A percentile compares a stretch with the other conserved stretches of the same genome.
Conservation (phyloP, 148 eudicot species). For the Chenopodium formosanum region DNA sequence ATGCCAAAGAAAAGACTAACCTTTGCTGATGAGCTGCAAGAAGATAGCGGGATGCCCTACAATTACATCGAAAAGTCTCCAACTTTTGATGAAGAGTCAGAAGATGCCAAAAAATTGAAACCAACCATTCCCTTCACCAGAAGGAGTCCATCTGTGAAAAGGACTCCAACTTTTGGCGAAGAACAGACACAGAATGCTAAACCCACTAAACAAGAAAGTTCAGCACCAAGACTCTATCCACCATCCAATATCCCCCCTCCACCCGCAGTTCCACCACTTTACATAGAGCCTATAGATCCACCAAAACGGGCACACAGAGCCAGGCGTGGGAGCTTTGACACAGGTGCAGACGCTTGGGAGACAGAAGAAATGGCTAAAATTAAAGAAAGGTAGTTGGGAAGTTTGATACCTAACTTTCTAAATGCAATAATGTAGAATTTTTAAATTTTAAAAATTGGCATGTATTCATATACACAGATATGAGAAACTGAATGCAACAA, state of each 20-base stretch:
- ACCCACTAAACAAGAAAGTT: constrained; percentile 28
- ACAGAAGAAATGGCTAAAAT: constrained; percentile 58
- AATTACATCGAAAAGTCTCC: constrained; percentile 11
- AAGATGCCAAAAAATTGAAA: constrained; percentile 15
- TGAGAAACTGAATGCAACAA: constrained; percentile 52
- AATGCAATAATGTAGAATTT: background rate
- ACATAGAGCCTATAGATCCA: constrained; percentile 22
- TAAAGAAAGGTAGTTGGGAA: constrained; percentile 39
- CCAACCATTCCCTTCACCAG: constrained; percentile 13
- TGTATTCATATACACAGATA: constrained; percentile 45
- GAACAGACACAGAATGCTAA: constrained; percentile 16
- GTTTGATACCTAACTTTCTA: background rate
- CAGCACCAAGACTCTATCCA: constrained; percentile 21
- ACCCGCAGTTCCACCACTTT: constrained; percentile 36
- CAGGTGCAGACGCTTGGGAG: constrained; percentile 74
- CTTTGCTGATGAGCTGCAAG: constrained; percentile 29
- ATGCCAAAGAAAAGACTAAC: constrained; percentile 28
- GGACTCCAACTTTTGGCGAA: constrained; percentile 41
- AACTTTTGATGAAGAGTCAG: constrained; percentile 14
- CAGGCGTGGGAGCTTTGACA: constrained; percentile 25
- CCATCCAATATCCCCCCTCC: constrained; percentile 38
- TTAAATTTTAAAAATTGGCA: background rate
- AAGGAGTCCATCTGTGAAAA: constrained; percentile 24
- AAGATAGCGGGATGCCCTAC: constrained; percentile 8
- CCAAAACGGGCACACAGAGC: constrained; percentile 29